Base-by-base conservation (phyloP, 257 asterid genomes). In the Cinchona pubescens region DNA sequence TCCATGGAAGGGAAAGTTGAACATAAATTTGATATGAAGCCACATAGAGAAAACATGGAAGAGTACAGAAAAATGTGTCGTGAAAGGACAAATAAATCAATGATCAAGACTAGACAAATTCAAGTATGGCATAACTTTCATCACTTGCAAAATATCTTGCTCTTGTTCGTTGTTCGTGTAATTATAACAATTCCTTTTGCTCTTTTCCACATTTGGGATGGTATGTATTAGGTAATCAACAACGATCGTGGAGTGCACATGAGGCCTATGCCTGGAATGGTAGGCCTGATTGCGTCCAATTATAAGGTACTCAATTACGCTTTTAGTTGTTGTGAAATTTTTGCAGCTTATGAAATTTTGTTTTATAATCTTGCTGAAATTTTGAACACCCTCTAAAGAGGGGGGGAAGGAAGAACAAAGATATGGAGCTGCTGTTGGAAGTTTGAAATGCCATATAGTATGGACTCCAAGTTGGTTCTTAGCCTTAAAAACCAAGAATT, bases 251-350 rank as follows among this genome's bases (percentile, higher is more conserved):
- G 99, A 77, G 92, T 78, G 76, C 92, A 86, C 83, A 92, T 94
- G 97, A 89, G 97, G 86, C 92, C 97, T 34, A 89, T 94, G 90
- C 94, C 97, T 51, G 97, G 96, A 77, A 86, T 92, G 91, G 79
- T 95, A 83, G 94, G 96, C 51, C 69, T 91, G 76, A 82, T 83
- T 81, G 83, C 96, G 0, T 87, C 97, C 37, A 88, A 83, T 85
- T 86, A 92, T 65, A 94, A 94, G 90, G 99, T 89, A 82, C 58
- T 66, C 45, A 42, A 40, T 51, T 1, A 5, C 27, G 12, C 64
- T 60, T 46, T 30, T 18, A 53, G 70, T 63, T 67, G 27, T 34
- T 25, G 32, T 11, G 64, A 45, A 34, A 15, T 15, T n/a, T 32
- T 46, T 59, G 15, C 45, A 38, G 40, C 66, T 58, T 9, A 29